These are phyloP conservation scores for Colletotrichum eleusines DNA, from an alignment of 2,329 filamentous ascomycete genomes.

Conservation along the genomic window DNA sequence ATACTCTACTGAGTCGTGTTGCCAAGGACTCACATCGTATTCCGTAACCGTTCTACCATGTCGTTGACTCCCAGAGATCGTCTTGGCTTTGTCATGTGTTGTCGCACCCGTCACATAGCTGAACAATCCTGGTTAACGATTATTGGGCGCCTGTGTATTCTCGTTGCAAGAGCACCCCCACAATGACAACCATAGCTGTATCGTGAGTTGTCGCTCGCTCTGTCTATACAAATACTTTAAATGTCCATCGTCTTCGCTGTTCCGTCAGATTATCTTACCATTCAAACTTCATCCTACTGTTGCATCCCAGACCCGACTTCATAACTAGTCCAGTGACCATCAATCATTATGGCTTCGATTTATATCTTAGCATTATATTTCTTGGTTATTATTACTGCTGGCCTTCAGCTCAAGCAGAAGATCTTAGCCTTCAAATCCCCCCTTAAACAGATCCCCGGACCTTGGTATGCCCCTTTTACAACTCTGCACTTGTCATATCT, in stretches of 20 bases:
- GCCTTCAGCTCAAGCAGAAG: constrained; percentile 28
- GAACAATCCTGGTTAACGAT: background rate
- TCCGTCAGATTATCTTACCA: background rate
- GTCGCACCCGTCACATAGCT: background rate
- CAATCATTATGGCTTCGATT: constrained; percentile 14
- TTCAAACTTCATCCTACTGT: background rate
- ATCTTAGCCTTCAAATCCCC: constrained; percentile 33
- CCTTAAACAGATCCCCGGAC: constrained; percentile 36
- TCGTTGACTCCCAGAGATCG: too few species aligned
- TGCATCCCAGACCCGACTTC: background rate
- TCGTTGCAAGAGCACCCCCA: background rate
- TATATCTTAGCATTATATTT: constrained; percentile 24
- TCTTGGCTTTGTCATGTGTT: background rate
- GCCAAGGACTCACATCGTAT: too few species aligned
- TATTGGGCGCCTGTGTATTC: background rate
- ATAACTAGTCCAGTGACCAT: background rate
- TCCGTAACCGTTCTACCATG: too few species aligned
- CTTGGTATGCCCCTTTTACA: constrained; percentile 44
- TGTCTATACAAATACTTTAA: background rate
- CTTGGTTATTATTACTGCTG: constrained; percentile 7
- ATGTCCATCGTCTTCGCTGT: background rate
- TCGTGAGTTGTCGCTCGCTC: background rate
- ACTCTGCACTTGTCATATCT: constrained; percentile 43
- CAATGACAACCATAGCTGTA: background rate
- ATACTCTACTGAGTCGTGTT: constrained; percentile 14